Base-by-base conservation (phyloP, 441 rosid genomes). In the Theobroma grandiflorum region DNA sequence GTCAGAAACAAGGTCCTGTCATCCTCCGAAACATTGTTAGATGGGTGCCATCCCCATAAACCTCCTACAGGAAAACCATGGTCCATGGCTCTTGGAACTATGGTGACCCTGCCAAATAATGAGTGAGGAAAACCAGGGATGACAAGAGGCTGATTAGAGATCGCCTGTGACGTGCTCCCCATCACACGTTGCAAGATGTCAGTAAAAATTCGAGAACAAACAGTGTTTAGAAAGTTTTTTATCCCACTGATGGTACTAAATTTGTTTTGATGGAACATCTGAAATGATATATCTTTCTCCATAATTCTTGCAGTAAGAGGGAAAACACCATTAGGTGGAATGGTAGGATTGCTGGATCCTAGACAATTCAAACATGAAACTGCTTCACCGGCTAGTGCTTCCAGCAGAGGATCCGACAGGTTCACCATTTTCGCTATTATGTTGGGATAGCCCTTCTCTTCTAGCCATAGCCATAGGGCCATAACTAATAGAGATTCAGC, bases 1-100 rank as follows among this genome's bases (percentile, higher is more conserved):
- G 98, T 94, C 35, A 93, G 55, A 26, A 94, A 94, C 91, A 94
- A 76, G 0, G 97, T 94, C 53, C 86, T 80, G 0, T 94, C 98
- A 3, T 90, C 90, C n/a, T 86, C 91, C 1, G 86, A 73, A 1
- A 79, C 83, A 6, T 35, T 81, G 42, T 68, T 72, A 0, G 0
- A 26, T 33, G 91, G 79, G 61, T 78, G 80, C 97, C 94, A 94
- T 4, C 79, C 89, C 98, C 98, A 94, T 2, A 87, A 0, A 12
- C 87, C 88, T 4, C 81, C 82, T 6, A 79, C 18, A 0, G 83
- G 86, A 8, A 82, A 64, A 22, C 69, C 57, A 78, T 65, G 57
- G 68, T 78, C 79, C 18, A 49, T 6, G 4, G 84, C 18, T 7
- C 77, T 59, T 0, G 85, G 86, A 40, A 85, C 73, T 22, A 90